These are phyloP conservation scores for Kodamaea fukazawae DNA, from an alignment of 805 yeast species.

Conservation along the genomic window DNA sequence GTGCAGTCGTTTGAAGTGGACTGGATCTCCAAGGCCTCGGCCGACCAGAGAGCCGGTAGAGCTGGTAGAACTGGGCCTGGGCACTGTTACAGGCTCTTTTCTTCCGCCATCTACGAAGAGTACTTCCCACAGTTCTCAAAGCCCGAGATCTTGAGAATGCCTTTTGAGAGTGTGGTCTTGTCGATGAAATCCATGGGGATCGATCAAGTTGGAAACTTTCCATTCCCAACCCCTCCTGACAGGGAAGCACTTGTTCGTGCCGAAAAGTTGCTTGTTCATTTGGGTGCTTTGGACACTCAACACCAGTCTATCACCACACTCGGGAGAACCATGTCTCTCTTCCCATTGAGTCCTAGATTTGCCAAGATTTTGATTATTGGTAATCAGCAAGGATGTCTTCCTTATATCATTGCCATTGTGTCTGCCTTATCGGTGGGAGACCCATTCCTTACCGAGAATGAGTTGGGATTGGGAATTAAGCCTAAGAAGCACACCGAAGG, in stretches of 20 bases:
- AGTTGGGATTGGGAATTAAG: constrained; percentile 51
- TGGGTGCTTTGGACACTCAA: constrained; percentile 71
- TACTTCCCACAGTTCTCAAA: constrained; percentile 78
- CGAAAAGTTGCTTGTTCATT: constrained; percentile 58
- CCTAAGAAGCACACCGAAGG: constrained; percentile 13
- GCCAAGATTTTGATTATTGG: constrained; percentile 87
- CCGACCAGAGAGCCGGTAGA: constrained; percentile 93
- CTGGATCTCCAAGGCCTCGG: constrained; percentile 94
- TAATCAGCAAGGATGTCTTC: constrained; percentile 80
- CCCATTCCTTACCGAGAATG: constrained; percentile 76
- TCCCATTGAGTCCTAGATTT: constrained; percentile 92
- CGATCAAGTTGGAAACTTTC: constrained; percentile 84
- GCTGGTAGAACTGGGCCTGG: constrained; percentile 99
- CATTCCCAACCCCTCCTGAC: constrained; percentile 94
- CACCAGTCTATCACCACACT: constrained; percentile 63
- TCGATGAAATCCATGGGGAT: constrained; percentile 98
- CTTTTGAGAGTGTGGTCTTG: constrained; percentile 92
- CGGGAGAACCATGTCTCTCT: constrained; percentile 82
- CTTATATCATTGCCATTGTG: constrained; percentile 87
- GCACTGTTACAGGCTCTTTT: constrained; percentile 86
- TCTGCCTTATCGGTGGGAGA: constrained; percentile 93
- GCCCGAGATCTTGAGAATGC: constrained; percentile 94
- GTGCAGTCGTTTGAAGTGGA: constrained; percentile 89
- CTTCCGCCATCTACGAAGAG: constrained; percentile 90
- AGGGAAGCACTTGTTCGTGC: constrained; percentile 58